Conservation (phyloP, 768 basidiomycete genomes). For the Cyclocybe aegerita region DNA sequence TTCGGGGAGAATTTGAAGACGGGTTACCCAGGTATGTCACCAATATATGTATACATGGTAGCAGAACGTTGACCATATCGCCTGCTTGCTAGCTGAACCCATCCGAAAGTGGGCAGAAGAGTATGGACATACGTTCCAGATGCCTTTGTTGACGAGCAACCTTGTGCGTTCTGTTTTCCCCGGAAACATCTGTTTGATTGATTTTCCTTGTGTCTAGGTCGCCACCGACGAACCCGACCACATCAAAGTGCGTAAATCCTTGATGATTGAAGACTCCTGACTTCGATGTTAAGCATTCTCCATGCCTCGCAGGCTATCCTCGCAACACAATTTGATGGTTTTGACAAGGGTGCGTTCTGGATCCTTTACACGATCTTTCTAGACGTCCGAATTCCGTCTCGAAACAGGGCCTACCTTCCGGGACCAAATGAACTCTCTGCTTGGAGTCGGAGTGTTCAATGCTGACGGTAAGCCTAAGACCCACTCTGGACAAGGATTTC, state of each 20-base stretch:
- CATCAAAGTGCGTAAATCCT: slow-evolving; percentile 32
- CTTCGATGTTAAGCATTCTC: not conserved
- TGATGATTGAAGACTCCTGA: too few relatives aligned
- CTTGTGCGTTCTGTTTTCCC: slow-evolving; percentile 19
- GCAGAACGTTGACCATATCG: not conserved
- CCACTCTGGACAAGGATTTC: slow-evolving; percentile 26
- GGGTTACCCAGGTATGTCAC: slow-evolving; percentile 32
- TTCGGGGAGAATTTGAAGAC: slow-evolving; percentile 16
- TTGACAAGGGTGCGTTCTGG: slow-evolving; percentile 36
- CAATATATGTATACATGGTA: not conserved
- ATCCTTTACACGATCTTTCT: not conserved
- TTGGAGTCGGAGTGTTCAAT: slow-evolving; percentile 62
- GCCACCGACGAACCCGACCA: slow-evolving; percentile 42
- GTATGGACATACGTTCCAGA: slow-evolving; percentile 31
- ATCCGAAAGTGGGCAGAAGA: slow-evolving; percentile 20
- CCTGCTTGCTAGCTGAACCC: not conserved
- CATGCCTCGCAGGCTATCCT: slow-evolving; percentile 34
- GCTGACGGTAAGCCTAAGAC: slow-evolving; percentile 45
- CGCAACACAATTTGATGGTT: slow-evolving; percentile 46
- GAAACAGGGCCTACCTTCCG: slow-evolving; percentile 21
- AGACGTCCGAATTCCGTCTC: not conserved
- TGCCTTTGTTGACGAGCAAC: slow-evolving; percentile 27
- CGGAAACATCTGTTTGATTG: not conserved
- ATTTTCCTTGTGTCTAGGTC: slow-evolving; percentile 23
- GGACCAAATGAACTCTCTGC: slow-evolving; percentile 31